A percentile compares a stretch with the other conserved stretches of the same genome.
phyloP scores from a whole-genome alignment of 108 stramenopile genomes.

The Pseudonitzschia multiseries region DNA sequence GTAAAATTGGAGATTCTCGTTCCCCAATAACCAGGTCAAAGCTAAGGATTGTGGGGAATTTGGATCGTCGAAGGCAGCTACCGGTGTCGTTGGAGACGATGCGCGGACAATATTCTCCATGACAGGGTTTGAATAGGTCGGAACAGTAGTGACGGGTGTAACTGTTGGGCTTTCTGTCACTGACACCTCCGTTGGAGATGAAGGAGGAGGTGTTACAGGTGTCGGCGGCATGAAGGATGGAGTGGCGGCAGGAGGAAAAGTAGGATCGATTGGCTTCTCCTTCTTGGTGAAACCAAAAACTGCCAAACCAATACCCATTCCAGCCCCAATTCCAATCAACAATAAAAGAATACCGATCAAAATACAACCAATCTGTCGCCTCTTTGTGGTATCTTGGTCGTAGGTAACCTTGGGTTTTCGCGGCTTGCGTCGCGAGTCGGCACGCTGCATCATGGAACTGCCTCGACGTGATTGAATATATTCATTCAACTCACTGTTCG shows the following conservation, averaged over 20 bases:
- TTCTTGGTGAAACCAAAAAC: constrained; percentile 20
- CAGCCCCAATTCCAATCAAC: constrained; percentile 35
- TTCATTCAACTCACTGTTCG: neutral
- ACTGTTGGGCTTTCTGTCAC: neutral
- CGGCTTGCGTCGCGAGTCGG: neutral
- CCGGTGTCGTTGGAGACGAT: constrained; percentile 20
- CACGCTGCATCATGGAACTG: neutral
- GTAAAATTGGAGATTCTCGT: constrained; percentile 31
- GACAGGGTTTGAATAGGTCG: constrained; percentile 16
- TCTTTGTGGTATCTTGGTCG: constrained; percentile 20
- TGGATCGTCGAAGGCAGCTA: constrained; percentile 21
- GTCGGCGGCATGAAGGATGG: neutral
- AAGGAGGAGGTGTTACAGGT: neutral
- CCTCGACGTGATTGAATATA: constrained; percentile 10
- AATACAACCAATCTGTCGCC: constrained; percentile 25
- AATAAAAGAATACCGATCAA: constrained; percentile 28
- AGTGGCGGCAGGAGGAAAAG: neutral
- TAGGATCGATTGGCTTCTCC: constrained; percentile 10
- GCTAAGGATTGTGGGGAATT: constrained; percentile 27
- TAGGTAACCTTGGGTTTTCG: constrained; percentile 23
- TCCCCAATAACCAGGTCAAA: constrained; percentile 26
- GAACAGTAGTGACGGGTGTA: constrained; percentile 2
- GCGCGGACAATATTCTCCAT: constrained; percentile 14
- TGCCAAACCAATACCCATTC: constrained; percentile 36
- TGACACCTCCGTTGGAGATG: constrained; percentile 15